Evolutionary conservation across 176 grass and related monocot species (phyloP).

Genomic region (Carex cristatella): DNA sequence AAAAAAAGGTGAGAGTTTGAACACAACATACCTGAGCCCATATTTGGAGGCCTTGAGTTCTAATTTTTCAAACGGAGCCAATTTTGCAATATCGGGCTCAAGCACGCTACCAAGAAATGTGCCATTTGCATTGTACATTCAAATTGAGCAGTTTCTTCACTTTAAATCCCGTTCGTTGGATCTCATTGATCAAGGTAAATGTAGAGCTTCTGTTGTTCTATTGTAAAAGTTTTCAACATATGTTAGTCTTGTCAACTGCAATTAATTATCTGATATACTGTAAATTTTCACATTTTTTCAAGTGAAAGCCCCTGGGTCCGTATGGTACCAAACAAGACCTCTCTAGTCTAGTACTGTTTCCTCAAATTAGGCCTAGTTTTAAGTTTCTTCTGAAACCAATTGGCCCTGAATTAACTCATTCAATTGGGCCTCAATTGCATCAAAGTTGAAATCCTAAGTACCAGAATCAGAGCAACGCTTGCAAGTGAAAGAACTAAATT

Average conservation of each 20-base stretch:
- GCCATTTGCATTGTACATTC: constrained; percentile 51
- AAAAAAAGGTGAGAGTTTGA: constrained; percentile 63
- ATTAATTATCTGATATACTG: not conserved
- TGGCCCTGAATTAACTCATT: not conserved
- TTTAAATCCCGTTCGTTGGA: constrained; percentile 58
- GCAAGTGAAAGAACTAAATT: not conserved
- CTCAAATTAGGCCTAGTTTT: not conserved
- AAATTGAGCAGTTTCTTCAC: constrained; percentile 65
- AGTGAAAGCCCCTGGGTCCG: not conserved
- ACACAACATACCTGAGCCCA: constrained; percentile 66
- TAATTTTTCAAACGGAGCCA: constrained; percentile 68
- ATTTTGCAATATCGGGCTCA: constrained; percentile 70
- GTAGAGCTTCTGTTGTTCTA: not conserved
- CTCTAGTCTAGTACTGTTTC: not conserved
- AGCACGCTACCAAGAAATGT: constrained; percentile 40
- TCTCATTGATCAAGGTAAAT: constrained; percentile 19
- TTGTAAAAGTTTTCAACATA: not conserved
- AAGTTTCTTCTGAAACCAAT: not conserved
- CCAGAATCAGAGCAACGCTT: not conserved
- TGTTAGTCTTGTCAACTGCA: not conserved
- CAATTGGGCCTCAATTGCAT: not conserved
- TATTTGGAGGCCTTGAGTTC: constrained; percentile 62
- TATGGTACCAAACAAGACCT: not conserved
- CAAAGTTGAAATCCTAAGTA: not conserved
- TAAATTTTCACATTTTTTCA: not conserved